These are phyloP conservation scores for Alternaria ventricosa DNA, from an alignment of 2,329 filamentous ascomycete species.

Conservation along the genomic window DNA sequence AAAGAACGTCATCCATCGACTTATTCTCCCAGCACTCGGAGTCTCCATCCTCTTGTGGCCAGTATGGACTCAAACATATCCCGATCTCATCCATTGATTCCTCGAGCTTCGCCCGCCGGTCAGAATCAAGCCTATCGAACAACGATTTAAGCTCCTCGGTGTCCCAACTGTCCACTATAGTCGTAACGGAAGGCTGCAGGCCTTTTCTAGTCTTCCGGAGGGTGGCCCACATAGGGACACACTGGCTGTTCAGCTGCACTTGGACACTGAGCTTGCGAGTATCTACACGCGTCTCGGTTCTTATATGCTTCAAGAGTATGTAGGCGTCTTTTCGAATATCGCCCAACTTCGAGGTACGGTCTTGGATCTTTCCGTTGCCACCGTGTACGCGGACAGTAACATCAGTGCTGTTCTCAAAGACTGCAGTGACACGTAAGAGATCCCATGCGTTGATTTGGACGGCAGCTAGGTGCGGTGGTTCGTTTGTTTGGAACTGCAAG, in stretches of 20 bases:
- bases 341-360: too few relatives aligned
- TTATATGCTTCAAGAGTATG: not conserved
- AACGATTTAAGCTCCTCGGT: accelerated
- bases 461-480: not conserved
- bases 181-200: accelerated
- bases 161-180: not conserved
- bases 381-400: too few relatives aligned
- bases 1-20: too few relatives aligned
- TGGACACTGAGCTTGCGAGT: not conserved
- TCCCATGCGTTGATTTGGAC: not conserved
- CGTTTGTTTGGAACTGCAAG: not conserved
- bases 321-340: not conserved
- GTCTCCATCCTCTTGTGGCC: too few relatives aligned
- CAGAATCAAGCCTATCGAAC: too few relatives aligned
- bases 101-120: too few relatives aligned
- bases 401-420: too few relatives aligned
- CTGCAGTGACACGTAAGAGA: not conserved
- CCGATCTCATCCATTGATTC: too few relatives aligned
- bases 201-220: not conserved
- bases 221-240: not conserved
- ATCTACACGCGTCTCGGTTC: not conserved
- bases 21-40: too few relatives aligned
- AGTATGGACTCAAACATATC: too few relatives aligned
- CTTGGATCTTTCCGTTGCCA: too few relatives aligned
- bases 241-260: not conserved